These are phyloP conservation scores for Escovopsis sp. DNA, from an alignment of 2,329 filamentous ascomycete species.

Conservation along the genomic window DNA sequence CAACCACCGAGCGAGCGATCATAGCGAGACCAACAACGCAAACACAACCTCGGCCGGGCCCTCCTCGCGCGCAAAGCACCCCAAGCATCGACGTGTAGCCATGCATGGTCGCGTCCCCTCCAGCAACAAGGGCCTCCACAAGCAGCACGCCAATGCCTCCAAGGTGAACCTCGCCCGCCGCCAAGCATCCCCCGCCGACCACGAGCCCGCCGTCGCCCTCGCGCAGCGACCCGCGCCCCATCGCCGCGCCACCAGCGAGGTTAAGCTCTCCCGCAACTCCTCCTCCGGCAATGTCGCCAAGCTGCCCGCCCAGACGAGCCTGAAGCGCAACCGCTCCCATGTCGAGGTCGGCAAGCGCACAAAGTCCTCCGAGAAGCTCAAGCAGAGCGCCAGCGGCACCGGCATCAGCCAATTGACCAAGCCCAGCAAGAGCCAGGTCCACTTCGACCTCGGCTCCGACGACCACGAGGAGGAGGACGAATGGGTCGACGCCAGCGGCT, in stretches of 20 bases:
- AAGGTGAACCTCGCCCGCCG: constrained; percentile 28
- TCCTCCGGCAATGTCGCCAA: constrained; percentile 34
- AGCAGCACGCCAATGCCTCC: constrained; percentile 22
- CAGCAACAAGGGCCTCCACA: constrained; percentile 35
- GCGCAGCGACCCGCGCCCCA: constrained; percentile 18
- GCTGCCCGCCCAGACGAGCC: constrained; percentile 37
- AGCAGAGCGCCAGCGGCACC: constrained; percentile 37
- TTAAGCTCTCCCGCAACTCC: constrained; percentile 31
- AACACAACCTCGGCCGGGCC: constrained; percentile 10
- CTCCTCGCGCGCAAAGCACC: constrained; percentile 15
- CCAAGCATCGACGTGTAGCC: constrained; percentile 22
- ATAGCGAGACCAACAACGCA: constrained; percentile 16
- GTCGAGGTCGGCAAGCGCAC: constrained; percentile 38
- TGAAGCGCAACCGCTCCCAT: constrained; percentile 47
- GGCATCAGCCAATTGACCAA: constrained; percentile 29
- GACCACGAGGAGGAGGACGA: constrained; percentile 31
- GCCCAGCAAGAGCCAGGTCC: constrained; percentile 35
- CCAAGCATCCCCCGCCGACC: constrained; percentile 24
- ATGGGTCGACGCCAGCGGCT: constrained; percentile 53
- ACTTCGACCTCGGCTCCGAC: constrained; percentile 46
- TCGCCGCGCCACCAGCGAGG: constrained; percentile 36
- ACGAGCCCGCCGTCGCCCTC: constrained; percentile 14
- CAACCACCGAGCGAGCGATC: constrained; percentile 17
- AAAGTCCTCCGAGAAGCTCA: constrained; percentile 37
- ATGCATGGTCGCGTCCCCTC: constrained; percentile 38